phyloP scores from a whole-genome alignment of 805 yeast species.

The Candida maesae region DNA sequence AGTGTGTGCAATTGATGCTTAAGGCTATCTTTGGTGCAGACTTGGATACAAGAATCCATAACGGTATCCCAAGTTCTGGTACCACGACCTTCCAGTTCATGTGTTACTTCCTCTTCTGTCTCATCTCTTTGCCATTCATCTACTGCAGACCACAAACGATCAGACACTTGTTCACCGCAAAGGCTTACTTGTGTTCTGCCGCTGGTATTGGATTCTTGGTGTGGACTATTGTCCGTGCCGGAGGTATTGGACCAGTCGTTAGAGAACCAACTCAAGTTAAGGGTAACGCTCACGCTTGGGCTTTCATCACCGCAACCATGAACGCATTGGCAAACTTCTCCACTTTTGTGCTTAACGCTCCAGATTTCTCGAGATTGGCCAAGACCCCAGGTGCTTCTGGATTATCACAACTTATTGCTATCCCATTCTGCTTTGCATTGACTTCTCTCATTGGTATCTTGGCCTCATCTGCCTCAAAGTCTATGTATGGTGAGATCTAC shows the following conservation, averaged over 20 bases:
- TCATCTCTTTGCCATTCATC: constrained; percentile 72
- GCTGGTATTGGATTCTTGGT: constrained; percentile 81
- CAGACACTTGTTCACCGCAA: constrained; percentile 79
- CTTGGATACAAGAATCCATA: constrained; percentile 57
- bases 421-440: constrained; percentile 74
- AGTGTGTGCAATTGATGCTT: constrained; percentile 76
- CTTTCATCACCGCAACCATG: constrained; percentile 74
- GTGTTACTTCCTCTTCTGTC: constrained; percentile 79
- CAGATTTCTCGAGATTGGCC: constrained; percentile 86
- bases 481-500: constrained; percentile 60
- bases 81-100: constrained; percentile 72
- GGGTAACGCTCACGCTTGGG: constrained; percentile 75
- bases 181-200: constrained; percentile 72
- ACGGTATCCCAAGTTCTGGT: constrained; percentile 54
- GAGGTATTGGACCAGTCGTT: constrained; percentile 73
- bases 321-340: constrained; percentile 82
- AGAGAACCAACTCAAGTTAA: constrained; percentile 48
- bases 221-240: constrained; percentile 80
- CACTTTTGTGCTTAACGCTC: constrained; percentile 82
- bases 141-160: constrained; percentile 80
- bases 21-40: constrained; percentile 69
- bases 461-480: constrained; percentile 73
- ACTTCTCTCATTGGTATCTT: constrained; percentile 84
- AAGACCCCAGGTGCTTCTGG: constrained; percentile 47
- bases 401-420: constrained; percentile 58